These are phyloP conservation scores for Coemansia asiatica DNA, from an alignment of 192 early-diverging fungal species.

Conservation along the genomic window DNA sequence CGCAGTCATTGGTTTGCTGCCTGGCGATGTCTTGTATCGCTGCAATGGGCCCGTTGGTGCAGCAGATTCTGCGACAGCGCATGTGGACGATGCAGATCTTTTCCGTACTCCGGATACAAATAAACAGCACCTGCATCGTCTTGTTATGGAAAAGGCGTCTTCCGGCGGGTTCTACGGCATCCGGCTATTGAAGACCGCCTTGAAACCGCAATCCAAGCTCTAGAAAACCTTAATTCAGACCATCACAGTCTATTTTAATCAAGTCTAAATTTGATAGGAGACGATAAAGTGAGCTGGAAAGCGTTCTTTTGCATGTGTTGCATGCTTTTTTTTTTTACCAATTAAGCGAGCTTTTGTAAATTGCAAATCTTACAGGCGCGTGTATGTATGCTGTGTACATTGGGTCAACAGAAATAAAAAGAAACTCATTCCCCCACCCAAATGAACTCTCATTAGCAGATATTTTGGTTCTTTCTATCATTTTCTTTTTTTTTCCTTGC, in stretches of 20 bases:
- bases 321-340: neutral
- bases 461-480: neutral
- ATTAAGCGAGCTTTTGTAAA: neutral
- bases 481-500: neutral
- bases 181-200: conserved; percentile 11
- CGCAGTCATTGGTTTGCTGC: conserved; percentile 30
- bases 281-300: neutral
- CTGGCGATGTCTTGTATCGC: conserved; percentile 42
- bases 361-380: neutral
- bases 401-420: neutral
- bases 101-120: conserved; percentile 6
- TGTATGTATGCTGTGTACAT: neutral
- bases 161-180: conserved; percentile 32
- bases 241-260: neutral
- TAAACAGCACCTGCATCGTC: conserved; percentile 18
- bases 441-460: neutral
- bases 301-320: neutral
- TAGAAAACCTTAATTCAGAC: neutral
- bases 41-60: neutral
- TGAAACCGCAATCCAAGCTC: neutral
- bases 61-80: neutral
- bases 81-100: conserved; percentile 14
- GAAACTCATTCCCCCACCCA: neutral
- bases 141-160: conserved; percentile 21
- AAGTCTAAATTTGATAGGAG: no score